Percentiles rank a stretch among this genome's conserved stretches.
Conservation (phyloP, 768 basidiomycete species). For the Cystofilobasidium ferigula region DNA sequence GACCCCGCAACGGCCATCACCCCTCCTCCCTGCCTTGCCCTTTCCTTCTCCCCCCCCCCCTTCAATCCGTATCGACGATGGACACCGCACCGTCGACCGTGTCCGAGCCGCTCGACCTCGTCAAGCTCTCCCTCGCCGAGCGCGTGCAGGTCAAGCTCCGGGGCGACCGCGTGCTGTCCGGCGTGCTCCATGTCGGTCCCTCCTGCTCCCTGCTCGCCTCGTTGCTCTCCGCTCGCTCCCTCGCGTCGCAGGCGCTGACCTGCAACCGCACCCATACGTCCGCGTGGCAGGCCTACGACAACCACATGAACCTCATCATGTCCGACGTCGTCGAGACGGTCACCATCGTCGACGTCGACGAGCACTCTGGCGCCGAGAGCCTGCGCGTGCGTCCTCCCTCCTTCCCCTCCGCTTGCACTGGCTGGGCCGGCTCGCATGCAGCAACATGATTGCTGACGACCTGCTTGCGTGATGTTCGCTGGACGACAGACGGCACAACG, state of each 20-base stretch:
- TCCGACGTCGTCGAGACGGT: constrained; percentile 97
- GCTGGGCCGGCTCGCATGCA: not conserved
- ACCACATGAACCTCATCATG: constrained; percentile 99
- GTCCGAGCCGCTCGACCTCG: constrained; percentile 89
- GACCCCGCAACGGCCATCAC: too few relatives aligned
- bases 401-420: not conserved
- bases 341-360: constrained; percentile 80
- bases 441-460: constrained; percentile 6
- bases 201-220: not conserved
- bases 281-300: constrained; percentile 76
- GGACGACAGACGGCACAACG: constrained; percentile 66
- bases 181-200: constrained; percentile 72
- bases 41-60: not conserved
- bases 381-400: constrained; percentile 44
- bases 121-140: constrained; percentile 89
- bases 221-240: too few relatives aligned
- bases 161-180: constrained; percentile 83
- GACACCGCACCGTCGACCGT: constrained; percentile 28
- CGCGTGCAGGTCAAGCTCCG: constrained; percentile 95
- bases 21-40: not conserved
- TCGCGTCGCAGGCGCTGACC: too few relatives aligned
- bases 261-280: not conserved
- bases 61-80: not conserved
- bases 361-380: constrained; percentile 50
- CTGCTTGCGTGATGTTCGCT: not conserved